Evolutionary conservation across 352 stramenopile species (phyloP).

Genomic region (Phytophthora tubulina): DNA sequence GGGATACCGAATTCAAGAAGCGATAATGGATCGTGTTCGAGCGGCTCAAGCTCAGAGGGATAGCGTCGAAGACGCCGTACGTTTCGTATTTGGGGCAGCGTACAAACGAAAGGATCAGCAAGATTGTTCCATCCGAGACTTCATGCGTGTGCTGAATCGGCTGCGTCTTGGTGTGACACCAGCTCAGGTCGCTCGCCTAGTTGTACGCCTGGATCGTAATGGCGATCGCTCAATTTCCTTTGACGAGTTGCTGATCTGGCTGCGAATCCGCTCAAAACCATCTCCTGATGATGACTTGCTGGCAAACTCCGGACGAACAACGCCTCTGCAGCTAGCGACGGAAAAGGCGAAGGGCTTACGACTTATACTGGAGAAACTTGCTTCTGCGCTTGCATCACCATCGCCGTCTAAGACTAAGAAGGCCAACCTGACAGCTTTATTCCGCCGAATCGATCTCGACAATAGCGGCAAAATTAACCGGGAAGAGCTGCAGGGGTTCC

Average conservation of each 20-base stretch:
- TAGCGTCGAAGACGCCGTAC: conserved; percentile 64
- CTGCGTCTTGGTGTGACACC: conserved; percentile 56
- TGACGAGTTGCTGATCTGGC: conserved; percentile 73
- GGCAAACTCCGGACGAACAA: neutral
- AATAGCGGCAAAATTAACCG: conserved; percentile 64
- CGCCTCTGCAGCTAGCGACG: conserved; percentile 23
- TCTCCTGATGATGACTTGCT: neutral
- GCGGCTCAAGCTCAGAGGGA: conserved; percentile 43
- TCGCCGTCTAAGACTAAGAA: conserved; percentile 8
- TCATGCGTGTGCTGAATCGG: conserved; percentile 48
- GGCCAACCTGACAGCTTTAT: conserved; percentile 44
- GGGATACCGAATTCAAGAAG: conserved; percentile 54
- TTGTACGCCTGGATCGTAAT: conserved; percentile 65
- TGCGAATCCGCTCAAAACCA: conserved; percentile 47
- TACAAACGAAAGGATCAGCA: conserved; percentile 43
- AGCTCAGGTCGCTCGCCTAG: conserved; percentile 61
- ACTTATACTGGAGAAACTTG: conserved; percentile 33
- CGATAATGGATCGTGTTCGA: conserved; percentile 52
- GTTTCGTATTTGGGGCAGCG: conserved; percentile 57
- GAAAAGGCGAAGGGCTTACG: conserved; percentile 30
- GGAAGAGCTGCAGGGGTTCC: conserved; percentile 60
- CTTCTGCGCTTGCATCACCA: neutral
- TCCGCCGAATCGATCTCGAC: conserved; percentile 60
- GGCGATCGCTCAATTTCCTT: conserved; percentile 69
- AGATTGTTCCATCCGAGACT: conserved; percentile 45